Evolutionary conservation across 805 yeast species (phyloP).

Genomic region (Torulaspora gathmanii): DNA sequence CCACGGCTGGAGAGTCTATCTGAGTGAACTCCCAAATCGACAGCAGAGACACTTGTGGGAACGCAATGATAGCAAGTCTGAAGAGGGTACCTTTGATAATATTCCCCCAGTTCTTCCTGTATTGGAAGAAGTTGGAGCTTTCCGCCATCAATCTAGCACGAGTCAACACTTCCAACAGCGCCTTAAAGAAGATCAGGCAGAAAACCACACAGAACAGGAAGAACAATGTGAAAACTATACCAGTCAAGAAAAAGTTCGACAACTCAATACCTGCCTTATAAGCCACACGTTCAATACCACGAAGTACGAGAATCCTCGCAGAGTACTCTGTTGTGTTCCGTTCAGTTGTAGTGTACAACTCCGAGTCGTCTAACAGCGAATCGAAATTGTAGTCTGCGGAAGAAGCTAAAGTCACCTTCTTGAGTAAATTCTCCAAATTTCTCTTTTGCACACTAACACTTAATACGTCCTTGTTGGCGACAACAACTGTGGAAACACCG

Average conservation of each 20-base stretch:
- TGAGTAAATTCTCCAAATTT: slow-evolving; percentile 27
- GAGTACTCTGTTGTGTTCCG: slow-evolving; percentile 50
- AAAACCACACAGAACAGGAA: slow-evolving; percentile 59
- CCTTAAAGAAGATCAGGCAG: slow-evolving; percentile 60
- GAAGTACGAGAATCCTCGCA: slow-evolving; percentile 68
- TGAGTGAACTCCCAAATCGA: slow-evolving; percentile 87
- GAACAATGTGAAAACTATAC: slow-evolving; percentile 76
- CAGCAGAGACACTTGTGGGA: slow-evolving; percentile 78
- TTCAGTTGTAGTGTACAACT: slow-evolving; percentile 68
- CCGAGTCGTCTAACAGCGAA: slow-evolving; percentile 47
- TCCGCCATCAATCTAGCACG: slow-evolving; percentile 54
- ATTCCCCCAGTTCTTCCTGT: slow-evolving; percentile 77
- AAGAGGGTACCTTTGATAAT: slow-evolving; percentile 84
- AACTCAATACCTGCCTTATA: slow-evolving; percentile 80
- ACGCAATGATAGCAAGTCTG: slow-evolving; percentile 75
- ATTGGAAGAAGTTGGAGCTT: slow-evolving; percentile 61
- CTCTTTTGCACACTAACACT: slow-evolving; percentile 83
- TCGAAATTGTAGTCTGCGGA: slow-evolving; percentile 41
- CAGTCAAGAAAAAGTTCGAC: slow-evolving; percentile 80
- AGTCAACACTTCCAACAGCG: slow-evolving; percentile 56
- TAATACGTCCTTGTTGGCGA: slow-evolving; percentile 56
- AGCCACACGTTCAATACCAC: slow-evolving; percentile 92
- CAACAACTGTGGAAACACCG: slow-evolving; percentile 73
- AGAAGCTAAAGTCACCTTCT: slow-evolving; percentile 37
- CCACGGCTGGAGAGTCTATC: slow-evolving; percentile 76